Evolutionary conservation across 2,329 filamentous ascomycete genomes (phyloP).

Genomic region (Dactylellina sp.): DNA sequence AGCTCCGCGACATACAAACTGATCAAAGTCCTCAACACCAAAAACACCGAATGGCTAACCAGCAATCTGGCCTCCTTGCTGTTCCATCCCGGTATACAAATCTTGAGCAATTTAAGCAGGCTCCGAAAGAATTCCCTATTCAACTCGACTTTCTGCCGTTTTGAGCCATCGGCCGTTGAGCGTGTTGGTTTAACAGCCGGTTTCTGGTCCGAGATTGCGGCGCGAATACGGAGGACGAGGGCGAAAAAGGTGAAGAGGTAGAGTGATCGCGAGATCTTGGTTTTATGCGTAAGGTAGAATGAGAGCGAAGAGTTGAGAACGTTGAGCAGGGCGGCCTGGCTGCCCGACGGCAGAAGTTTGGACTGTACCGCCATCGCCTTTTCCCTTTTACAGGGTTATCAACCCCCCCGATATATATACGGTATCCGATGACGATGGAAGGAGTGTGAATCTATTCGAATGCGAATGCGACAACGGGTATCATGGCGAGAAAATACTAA

Average conservation of each 20-base stretch:
- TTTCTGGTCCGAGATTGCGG: constrained; percentile 93
- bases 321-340: constrained; percentile 69
- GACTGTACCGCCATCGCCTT: constrained; percentile 78
- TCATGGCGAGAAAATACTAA: constrained; percentile 42
- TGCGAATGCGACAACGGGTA: constrained; percentile 49
- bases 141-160: constrained; percentile 85
- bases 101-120: constrained; percentile 79
- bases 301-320: constrained; percentile 75
- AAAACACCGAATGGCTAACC: constrained; percentile 90
- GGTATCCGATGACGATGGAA: background rate
- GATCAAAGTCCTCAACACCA: constrained; percentile 89
- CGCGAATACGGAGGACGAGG: constrained; percentile 85
- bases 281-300: constrained; percentile 83
- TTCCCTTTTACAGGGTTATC: constrained; percentile 2
- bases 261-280: constrained; percentile 82
- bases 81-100: constrained; percentile 89
- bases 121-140: constrained; percentile 88
- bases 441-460: background rate
- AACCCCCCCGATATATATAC: background rate
- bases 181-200: constrained; percentile 64
- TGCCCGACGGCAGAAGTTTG: constrained; percentile 71
- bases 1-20: constrained; percentile 96
- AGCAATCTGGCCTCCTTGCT: constrained; percentile 89
- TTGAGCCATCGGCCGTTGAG: constrained; percentile 62
- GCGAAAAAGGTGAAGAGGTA: constrained; percentile 85